Evolutionary conservation across 805 yeast genomes (phyloP).

Genomic region (Komagataella phaffii): DNA sequence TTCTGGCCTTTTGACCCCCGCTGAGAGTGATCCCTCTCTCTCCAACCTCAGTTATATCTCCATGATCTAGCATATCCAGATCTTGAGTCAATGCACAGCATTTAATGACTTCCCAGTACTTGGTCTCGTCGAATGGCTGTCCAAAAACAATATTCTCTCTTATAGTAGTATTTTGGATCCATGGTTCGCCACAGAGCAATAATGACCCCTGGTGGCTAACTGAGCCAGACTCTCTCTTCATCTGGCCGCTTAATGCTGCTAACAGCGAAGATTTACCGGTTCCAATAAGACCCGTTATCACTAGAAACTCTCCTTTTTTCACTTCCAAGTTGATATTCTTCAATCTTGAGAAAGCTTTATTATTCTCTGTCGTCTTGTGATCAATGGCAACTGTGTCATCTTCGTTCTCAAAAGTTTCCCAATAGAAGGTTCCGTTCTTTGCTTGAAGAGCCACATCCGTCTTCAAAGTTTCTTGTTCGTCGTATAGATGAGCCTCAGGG

Average conservation of each 20-base stretch:
- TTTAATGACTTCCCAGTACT: constrained; percentile 26
- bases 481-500: constrained; percentile 17
- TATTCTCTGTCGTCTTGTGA: neutral
- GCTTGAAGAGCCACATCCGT: constrained; percentile 23
- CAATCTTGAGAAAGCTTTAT: constrained; percentile 26
- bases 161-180: constrained; percentile 37
- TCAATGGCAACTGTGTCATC: constrained; percentile 5
- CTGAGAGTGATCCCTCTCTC: constrained; percentile 49
- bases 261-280: constrained; percentile 60
- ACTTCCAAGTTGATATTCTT: constrained; percentile 37
- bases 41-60: constrained; percentile 41
- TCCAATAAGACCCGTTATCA: constrained; percentile 71
- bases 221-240: constrained; percentile 35
- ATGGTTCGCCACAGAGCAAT: constrained; percentile 38
- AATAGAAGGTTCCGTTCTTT: constrained; percentile 45
- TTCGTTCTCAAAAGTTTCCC: constrained; percentile 42
- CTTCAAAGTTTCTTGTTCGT: constrained; percentile 3
- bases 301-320: constrained; percentile 54
- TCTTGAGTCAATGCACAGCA: constrained; percentile 39
- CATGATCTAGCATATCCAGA: constrained; percentile 33
- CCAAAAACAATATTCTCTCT: constrained; percentile 41
- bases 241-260: constrained; percentile 50
- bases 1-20: constrained; percentile 54
- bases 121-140: constrained; percentile 24
- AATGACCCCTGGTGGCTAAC: constrained; percentile 36